Evolutionary conservation across 345 rosid species (phyloP).

Genomic region (Geranium rotundifolium): DNA sequence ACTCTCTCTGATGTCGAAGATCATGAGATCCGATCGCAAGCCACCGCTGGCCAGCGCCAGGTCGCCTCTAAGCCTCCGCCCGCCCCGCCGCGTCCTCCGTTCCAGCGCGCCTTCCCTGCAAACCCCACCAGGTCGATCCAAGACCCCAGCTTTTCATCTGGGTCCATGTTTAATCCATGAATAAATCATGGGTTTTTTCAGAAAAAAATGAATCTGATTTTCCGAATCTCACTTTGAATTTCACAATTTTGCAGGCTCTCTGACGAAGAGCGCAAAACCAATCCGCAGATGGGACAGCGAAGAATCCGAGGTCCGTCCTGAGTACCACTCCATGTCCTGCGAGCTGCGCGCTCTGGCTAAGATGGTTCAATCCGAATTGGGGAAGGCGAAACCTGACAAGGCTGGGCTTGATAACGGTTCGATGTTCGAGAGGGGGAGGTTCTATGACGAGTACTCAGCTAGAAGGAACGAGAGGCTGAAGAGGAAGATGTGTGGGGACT

Average conservation of each 20-base stretch:
- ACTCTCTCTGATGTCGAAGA: slow-evolving; percentile 31
- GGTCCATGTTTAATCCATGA: neutral
- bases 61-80: slow-evolving; percentile 48
- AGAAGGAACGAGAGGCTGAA: slow-evolving; percentile 74
- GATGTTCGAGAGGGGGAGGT: slow-evolving; percentile 70
- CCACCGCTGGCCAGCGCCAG: slow-evolving; percentile 54
- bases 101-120: slow-evolving; percentile 29
- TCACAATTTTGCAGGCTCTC: slow-evolving; percentile 26
- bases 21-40: slow-evolving; percentile 46
- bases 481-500: slow-evolving; percentile 42
- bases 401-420: slow-evolving; percentile 12
- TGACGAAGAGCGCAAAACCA: slow-evolving; percentile 40
- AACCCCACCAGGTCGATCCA: slow-evolving; percentile 52
- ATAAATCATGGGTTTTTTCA: neutral
- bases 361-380: slow-evolving; percentile 34
- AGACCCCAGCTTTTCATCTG: neutral
- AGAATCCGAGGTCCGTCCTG: slow-evolving; percentile 28
- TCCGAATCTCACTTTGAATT: neutral
- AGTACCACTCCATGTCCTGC: slow-evolving; percentile 31
- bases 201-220: neutral
- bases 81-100: slow-evolving; percentile 42
- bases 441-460: slow-evolving; percentile 71
- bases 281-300: slow-evolving; percentile 19
- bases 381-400: slow-evolving; percentile 15
- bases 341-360: slow-evolving; percentile 52